Percentiles rank a stretch among this genome's conserved stretches.
phyloP scores from a whole-genome alignment of 805 yeast genomes.

The Starmerella khaoyaiensis region DNA sequence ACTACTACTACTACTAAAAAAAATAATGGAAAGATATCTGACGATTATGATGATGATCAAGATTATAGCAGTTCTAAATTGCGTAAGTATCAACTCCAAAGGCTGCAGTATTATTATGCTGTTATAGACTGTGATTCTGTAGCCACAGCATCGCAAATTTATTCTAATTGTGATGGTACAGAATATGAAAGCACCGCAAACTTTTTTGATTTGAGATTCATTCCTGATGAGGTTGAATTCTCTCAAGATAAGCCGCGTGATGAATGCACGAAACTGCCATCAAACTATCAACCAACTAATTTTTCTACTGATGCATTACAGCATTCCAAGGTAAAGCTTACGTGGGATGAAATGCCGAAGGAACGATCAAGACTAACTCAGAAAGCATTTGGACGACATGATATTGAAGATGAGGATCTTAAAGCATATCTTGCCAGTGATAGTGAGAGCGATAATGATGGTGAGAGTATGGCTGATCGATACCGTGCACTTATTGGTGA shows the following conservation, averaged over 20 bases:
- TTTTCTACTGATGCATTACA: constrained; percentile 93
- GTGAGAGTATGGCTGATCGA: constrained; percentile 16
- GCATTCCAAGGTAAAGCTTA: constrained; percentile 87
- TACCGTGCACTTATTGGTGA: constrained; percentile 19
- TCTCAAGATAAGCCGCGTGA: constrained; percentile 61
- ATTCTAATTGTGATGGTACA: constrained; percentile 82
- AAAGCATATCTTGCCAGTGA: constrained; percentile 44
- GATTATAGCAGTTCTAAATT: constrained; percentile 77
- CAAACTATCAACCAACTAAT: constrained; percentile 61
- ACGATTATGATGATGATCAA: constrained; percentile 49
- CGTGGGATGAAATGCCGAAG: constrained; percentile 98
- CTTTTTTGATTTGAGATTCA: constrained; percentile 78
- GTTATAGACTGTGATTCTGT: constrained; percentile 71
- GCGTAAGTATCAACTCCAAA: constrained; percentile 82
- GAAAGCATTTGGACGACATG: constrained; percentile 72
- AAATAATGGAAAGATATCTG: constrained; percentile 23
- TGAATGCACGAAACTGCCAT: constrained; percentile 55
- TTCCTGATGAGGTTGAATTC: constrained; percentile 87
- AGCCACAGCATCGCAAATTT: constrained; percentile 58
- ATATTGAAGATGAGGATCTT: constrained; percentile 46
- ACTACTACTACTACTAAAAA: constrained; percentile 17
- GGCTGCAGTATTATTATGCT: constrained; percentile 87
- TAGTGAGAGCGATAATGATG: constrained; percentile 25
- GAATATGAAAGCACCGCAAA: constrained; percentile 95
- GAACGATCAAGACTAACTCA: constrained; percentile 67